Percentiles rank a stretch among this genome's conserved stretches.
Evolutionary conservation across 768 basidiomycete genomes (phyloP).

Genomic region (Xerocomus spinulosus): DNA sequence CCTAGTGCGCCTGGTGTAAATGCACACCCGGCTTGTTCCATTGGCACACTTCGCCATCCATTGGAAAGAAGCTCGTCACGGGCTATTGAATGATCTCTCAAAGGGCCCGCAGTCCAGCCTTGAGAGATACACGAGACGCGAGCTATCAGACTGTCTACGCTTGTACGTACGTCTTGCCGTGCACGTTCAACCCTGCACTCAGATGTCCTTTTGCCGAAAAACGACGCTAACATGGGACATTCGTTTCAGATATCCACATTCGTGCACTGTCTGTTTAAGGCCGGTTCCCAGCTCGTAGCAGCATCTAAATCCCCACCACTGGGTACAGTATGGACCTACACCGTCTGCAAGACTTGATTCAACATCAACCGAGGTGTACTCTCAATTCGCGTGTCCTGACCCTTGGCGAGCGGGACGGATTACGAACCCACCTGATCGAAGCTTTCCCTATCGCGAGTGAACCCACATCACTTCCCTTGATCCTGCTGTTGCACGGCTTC

Average conservation of each 20-base stretch:
- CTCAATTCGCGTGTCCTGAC: slow-evolving; percentile 35
- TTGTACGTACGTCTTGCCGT: slow-evolving; percentile 11
- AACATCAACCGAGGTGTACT: slow-evolving; percentile 29
- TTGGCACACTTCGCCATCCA: no score
- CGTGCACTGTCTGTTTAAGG: background rate
- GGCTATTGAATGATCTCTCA: no score
- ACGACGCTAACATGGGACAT: background rate
- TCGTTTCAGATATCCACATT: slow-evolving; percentile 2
- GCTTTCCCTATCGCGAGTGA: slow-evolving; percentile 27
- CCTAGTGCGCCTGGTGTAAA: background rate
- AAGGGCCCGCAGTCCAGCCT: slow-evolving; percentile 1
- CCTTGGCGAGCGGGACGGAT: slow-evolving; percentile 43
- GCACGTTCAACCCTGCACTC: background rate
- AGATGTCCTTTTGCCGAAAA: background rate
- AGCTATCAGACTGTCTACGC: background rate
- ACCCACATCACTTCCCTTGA: slow-evolving; percentile 36
- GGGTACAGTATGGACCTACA: slow-evolving; percentile 13
- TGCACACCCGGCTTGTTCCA: background rate
- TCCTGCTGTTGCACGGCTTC: slow-evolving; percentile 62
- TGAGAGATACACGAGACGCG: slow-evolving; percentile 3
- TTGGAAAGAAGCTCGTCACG: no score
- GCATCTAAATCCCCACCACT: background rate
- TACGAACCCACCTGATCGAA: slow-evolving; percentile 46
- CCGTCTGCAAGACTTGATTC: slow-evolving; percentile 4
- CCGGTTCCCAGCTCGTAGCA: background rate